These are phyloP conservation scores for Lablab purpureus DNA, from an alignment of 306 rosid species.

Conservation along the genomic window DNA sequence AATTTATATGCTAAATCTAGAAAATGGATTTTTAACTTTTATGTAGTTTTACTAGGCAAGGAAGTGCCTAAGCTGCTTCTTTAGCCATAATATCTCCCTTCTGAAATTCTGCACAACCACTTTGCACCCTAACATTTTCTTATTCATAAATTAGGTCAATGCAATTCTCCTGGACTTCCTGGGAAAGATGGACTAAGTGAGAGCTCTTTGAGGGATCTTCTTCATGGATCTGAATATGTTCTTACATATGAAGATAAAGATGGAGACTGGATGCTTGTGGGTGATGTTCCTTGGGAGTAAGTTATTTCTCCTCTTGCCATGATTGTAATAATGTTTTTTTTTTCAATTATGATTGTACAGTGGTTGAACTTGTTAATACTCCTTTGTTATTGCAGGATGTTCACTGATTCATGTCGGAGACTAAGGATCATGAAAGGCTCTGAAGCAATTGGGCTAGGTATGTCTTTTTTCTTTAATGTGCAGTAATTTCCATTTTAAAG, in stretches of 20 bases:
- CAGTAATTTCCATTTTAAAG: not conserved
- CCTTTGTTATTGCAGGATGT: slow-evolving; percentile 69
- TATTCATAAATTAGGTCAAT: slow-evolving; percentile 69
- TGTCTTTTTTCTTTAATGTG: slow-evolving; percentile 12
- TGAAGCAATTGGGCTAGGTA: slow-evolving; percentile 93
- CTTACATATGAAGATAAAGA: slow-evolving; percentile 94
- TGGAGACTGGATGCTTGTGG: slow-evolving; percentile 99
- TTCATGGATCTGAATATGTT: slow-evolving; percentile 85
- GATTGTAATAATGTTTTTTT: slow-evolving; percentile 3
- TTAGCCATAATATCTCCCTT: not conserved
- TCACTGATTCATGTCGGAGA: slow-evolving; percentile 77
- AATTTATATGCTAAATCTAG: slow-evolving; percentile 5
- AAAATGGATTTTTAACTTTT: not conserved
- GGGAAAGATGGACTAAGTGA: slow-evolving; percentile 78
- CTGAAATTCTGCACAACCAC: slow-evolving; percentile 15
- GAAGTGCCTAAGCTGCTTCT: not conserved
- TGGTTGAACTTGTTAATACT: slow-evolving; percentile 17
- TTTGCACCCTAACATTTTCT: slow-evolving; percentile 30
- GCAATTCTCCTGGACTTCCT: slow-evolving; percentile 72
- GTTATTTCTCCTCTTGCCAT: slow-evolving; percentile 44
- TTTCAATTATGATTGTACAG: slow-evolving; percentile 10
- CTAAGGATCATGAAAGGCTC: slow-evolving; percentile 94
- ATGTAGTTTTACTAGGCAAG: slow-evolving; percentile 14
- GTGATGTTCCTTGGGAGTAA: slow-evolving; percentile 99
- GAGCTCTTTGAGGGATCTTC: slow-evolving; percentile 85